phyloP scores from a whole-genome alignment of 345 rosid species.

The Eucalyptus caleyi region DNA sequence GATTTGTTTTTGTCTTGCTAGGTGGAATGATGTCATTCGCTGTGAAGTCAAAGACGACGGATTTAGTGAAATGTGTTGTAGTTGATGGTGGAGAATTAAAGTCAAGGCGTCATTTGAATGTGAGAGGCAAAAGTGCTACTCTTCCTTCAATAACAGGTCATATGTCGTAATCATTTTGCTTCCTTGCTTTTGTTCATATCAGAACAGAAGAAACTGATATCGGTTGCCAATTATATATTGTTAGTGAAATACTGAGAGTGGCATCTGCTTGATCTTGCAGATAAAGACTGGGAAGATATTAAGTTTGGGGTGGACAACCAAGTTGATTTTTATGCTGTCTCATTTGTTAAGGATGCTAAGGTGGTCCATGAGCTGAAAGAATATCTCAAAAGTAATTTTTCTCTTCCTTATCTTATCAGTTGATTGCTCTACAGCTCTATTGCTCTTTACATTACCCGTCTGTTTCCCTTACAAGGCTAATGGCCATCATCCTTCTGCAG shows the following conservation, averaged over 20 bases:
- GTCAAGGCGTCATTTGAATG: conserved; percentile 95
- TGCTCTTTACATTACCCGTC: not conserved
- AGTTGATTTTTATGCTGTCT: conserved; percentile 95
- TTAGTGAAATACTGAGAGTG: not conserved
- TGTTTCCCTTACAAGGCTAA: not conserved
- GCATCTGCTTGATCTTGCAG: conserved; percentile 17
- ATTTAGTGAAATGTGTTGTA: conserved; percentile 63
- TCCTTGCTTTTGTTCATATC: not conserved
- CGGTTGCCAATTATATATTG: not conserved
- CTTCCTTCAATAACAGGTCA: conserved; percentile 95
- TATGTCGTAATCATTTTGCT: not conserved
- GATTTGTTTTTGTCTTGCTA: not conserved
- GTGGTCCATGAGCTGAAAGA: conserved; percentile 84
- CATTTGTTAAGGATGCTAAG: conserved; percentile 94
- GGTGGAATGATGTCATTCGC: conserved; percentile 99
- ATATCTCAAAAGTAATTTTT: conserved; percentile 55
- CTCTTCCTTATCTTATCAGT: not conserved
- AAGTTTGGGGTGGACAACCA: conserved; percentile 96
- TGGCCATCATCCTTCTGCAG: conserved; percentile 24
- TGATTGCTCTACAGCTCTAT: not conserved
- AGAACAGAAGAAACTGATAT: not conserved
- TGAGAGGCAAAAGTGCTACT: conserved; percentile 93
- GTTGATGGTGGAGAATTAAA: conserved; percentile 93
- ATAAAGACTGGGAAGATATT: conserved; percentile 98
- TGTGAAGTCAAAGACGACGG: conserved; percentile 70